Evolutionary conservation across 2,329 filamentous ascomycete genomes (phyloP).

Genomic region (Verruconis gallopava): DNA sequence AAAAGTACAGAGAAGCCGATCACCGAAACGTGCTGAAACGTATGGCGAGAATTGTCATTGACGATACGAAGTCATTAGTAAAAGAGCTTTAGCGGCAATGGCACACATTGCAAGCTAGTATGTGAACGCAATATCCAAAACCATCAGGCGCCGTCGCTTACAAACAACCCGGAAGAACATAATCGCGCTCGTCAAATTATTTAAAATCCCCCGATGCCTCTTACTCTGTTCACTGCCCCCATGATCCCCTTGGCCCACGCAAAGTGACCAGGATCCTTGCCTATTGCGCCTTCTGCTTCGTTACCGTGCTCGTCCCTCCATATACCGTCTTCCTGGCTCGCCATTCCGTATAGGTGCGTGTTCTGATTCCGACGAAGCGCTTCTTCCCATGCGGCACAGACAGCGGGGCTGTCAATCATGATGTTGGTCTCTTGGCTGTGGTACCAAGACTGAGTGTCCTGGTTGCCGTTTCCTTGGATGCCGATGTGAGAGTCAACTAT

Average conservation of each 20-base stretch:
- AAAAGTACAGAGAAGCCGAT: slow-evolving; percentile 74
- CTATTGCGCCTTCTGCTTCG: slow-evolving; percentile 28
- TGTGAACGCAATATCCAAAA: too few species aligned
- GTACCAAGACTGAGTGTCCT: slow-evolving; percentile 70
- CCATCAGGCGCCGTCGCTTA: too few species aligned
- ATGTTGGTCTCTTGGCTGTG: slow-evolving; percentile 69
- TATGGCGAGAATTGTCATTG: slow-evolving; percentile 67
- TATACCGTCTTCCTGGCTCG: slow-evolving; percentile 42
- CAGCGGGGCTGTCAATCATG: slow-evolving; percentile 50
- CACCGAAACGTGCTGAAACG: slow-evolving; percentile 77
- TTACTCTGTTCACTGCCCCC: slow-evolving; percentile 45
- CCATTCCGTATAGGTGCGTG: slow-evolving; percentile 45
- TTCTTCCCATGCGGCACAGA: slow-evolving; percentile 52
- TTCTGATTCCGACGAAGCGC: slow-evolving; percentile 54
- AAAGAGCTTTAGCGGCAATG: slow-evolving; percentile 6
- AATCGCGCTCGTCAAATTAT: too few species aligned
- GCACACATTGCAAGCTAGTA: too few species aligned
- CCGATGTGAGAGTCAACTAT: slow-evolving; percentile 57
- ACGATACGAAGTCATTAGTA: slow-evolving; percentile 45
- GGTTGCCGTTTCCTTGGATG: slow-evolving; percentile 64
- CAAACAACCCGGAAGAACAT: too few species aligned
- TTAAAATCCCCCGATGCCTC: slow-evolving; percentile 43
- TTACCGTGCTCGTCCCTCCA: slow-evolving; percentile 42
- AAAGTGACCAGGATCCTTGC: slow-evolving; percentile 39
- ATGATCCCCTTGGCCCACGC: slow-evolving; percentile 45